Evolutionary conservation across 805 yeast genomes (phyloP), one percentile per base, ranked within the genome.

Genomic region (Kazachstania kunashirensis): DNA sequence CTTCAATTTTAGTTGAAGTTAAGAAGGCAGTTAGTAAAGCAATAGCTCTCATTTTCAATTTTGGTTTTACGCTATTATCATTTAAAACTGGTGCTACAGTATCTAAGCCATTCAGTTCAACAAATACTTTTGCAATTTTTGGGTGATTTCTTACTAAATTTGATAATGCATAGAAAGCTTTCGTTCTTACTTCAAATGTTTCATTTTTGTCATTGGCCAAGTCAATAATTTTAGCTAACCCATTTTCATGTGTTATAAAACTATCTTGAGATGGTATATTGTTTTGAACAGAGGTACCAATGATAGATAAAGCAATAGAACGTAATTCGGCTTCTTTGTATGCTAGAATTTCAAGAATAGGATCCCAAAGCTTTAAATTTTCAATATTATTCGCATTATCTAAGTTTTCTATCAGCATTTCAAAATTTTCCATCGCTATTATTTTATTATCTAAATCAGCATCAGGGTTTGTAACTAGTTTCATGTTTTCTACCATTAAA

Each of bases 331-430:
- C 49, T 3, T 63, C 64, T 2, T 64, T 62, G 6, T 64, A 61
- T 21, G 63, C 62, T 34, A 86, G 62, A 36, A 71, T 70, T 1
- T 59, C 55, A n/a, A 85, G 63, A 29, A 88, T 56, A 3, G 77
- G 66, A 16, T 70, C 75, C 98, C 97, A 92, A 44, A 86, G 68
- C 45, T 76, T 74, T 66, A 88, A 55, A 49, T 80, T 82, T 45
- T 83, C 89, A 46, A 89, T 78, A 51, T 85, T 85, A 61, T 89
- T 88, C 17, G 97, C 97, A 57, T 92, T 92, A 59, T 92, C 97
- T 42, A 89, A 61, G 51, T 86, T 86, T 55, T 89, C 97, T 33
- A 92, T 79, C 35, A 89, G 66, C 89, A 88, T 85, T 57, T 89
- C 96, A 51, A 89, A 81, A 56, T 85, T 84, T 46, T 89, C 96